Evolutionary conservation across 495 filamentous ascomycete genomes (phyloP).

Genomic region (Achaetomiella virescens): DNA sequence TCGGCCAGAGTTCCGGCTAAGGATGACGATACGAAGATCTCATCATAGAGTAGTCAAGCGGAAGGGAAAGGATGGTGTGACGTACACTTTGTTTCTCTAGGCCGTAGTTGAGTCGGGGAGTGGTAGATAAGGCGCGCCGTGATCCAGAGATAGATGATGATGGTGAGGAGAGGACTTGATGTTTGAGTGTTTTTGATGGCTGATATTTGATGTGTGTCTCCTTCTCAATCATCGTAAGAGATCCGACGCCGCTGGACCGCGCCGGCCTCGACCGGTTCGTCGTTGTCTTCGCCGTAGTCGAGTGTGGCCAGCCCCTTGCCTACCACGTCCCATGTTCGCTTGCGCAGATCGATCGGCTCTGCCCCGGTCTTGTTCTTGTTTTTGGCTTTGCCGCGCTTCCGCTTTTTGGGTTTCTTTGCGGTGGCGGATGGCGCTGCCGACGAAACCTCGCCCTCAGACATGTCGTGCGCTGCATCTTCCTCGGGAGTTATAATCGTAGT

Average conservation of each 20-base stretch:
- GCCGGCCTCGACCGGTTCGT: conserved; percentile 13
- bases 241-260: conserved; percentile 39
- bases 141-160: background rate
- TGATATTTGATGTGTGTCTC: background rate
- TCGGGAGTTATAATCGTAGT: conserved; percentile 8
- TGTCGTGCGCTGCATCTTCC: conserved; percentile 13
- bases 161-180: background rate
- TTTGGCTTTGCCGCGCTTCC: conserved; percentile 31
- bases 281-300: conserved; percentile 44
- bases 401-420: conserved; percentile 28
- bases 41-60: conserved; percentile 42
- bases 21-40: conserved; percentile 62
- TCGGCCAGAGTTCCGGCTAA: conserved; percentile 50
- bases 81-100: conserved; percentile 15
- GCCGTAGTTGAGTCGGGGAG: background rate
- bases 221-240: conserved; percentile 37
- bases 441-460: conserved; percentile 27
- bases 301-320: conserved; percentile 46
- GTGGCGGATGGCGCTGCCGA: conserved; percentile 27
- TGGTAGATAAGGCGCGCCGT: background rate
- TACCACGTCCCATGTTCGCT: conserved; percentile 54
- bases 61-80: background rate
- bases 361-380: conserved; percentile 28
- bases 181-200: background rate
- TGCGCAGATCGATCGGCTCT: conserved; percentile 48